These are phyloP conservation scores for Rhizopogon vinicolor DNA, from an alignment of 768 basidiomycete genomes.

Conservation along the genomic window DNA sequence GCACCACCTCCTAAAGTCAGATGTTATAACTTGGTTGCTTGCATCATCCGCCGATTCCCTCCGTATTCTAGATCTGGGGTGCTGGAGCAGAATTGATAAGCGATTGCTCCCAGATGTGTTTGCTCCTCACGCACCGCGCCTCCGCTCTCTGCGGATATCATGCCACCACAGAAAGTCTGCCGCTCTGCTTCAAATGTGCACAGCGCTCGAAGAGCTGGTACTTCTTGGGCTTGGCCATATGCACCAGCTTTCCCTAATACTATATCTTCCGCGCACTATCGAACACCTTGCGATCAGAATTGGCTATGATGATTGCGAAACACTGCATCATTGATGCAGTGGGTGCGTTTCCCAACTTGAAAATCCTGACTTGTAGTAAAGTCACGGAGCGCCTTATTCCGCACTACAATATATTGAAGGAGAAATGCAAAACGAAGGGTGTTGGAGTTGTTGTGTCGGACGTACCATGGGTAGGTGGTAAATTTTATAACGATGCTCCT, in stretches of 20 bases:
- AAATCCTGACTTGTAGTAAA: slow-evolving; percentile 32
- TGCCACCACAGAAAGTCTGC: slow-evolving; percentile 28
- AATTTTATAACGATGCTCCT: neutral
- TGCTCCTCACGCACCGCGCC: slow-evolving; percentile 21
- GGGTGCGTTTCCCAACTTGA: slow-evolving; percentile 28
- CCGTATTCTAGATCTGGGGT: slow-evolving; percentile 24
- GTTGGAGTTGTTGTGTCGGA: slow-evolving; percentile 24
- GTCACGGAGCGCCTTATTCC: slow-evolving; percentile 10
- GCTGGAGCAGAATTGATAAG: slow-evolving; percentile 13
- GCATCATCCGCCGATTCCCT: slow-evolving; percentile 19
- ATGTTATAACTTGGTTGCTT: slow-evolving; percentile 36
- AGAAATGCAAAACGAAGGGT: slow-evolving; percentile 24
- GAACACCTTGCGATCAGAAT: slow-evolving; percentile 35
- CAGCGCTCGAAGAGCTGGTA: slow-evolving; percentile 35
- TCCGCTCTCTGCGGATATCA: slow-evolving; percentile 41
- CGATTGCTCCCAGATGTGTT: slow-evolving; percentile 20
- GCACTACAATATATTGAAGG: slow-evolving; percentile 20
- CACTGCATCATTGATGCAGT: slow-evolving; percentile 30
- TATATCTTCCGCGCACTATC: slow-evolving; percentile 30
- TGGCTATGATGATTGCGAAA: slow-evolving; percentile 8
- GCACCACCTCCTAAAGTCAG: slow-evolving; percentile 24
- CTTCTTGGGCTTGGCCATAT: slow-evolving; percentile 22
- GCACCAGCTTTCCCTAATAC: slow-evolving; percentile 27
- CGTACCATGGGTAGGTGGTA: slow-evolving; percentile 30
- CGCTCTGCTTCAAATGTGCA: slow-evolving; percentile 31